Evolutionary conservation across 2,329 filamentous ascomycete genomes (phyloP).

Genomic region (Colletotrichum zoysiae): DNA sequence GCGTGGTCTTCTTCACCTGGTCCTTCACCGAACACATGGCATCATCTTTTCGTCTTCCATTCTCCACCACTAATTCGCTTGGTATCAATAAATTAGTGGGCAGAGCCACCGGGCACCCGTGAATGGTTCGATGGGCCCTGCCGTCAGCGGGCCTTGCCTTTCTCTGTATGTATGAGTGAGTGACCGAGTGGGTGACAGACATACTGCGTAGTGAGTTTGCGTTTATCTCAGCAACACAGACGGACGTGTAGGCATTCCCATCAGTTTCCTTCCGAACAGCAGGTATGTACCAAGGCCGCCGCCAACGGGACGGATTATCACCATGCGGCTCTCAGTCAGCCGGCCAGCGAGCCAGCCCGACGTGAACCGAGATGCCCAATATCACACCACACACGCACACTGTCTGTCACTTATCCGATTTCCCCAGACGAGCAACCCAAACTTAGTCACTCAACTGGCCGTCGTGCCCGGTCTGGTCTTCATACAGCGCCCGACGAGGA

Average conservation of each 20-base stretch:
- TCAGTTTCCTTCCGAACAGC: too few species aligned
- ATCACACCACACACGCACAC: neutral
- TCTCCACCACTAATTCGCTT: neutral
- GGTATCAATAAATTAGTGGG: neutral
- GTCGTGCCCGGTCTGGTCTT: neutral
- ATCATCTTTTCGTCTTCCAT: neutral
- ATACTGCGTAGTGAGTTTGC: neutral
- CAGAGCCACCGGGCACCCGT: neutral
- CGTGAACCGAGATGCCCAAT: neutral
- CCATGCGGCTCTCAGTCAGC: neutral
- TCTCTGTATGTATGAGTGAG: neutral
- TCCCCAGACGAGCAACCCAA: neutral
- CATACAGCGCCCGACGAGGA: constrained; percentile 3
- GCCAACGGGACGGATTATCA: neutral
- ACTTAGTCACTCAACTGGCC: neutral
- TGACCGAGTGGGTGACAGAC: neutral
- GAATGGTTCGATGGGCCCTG: neutral
- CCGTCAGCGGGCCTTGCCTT: neutral
- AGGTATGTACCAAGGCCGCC: too few species aligned
- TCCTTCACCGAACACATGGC: constrained; percentile 26
- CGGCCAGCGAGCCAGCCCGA: neutral
- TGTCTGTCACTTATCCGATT: neutral
- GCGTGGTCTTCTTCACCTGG: constrained; percentile 12
- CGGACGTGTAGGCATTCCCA: neutral
- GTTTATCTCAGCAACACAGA: neutral